Base-by-base conservation (phyloP, 345 rosid genomes). In the Eucalyptus pauciflora region DNA sequence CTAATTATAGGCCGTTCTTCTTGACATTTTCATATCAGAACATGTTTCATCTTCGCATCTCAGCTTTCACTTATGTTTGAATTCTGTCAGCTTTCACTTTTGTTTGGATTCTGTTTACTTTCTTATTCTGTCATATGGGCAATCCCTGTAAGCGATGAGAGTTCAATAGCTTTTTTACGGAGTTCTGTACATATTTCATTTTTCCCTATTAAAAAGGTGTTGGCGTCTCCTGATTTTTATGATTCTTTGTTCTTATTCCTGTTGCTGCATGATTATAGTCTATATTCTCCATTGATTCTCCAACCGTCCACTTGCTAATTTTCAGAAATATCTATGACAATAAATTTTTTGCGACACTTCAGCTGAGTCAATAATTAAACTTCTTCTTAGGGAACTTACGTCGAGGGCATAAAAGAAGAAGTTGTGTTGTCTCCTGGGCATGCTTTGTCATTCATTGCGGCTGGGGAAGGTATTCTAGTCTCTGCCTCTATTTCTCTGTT, bases 341-440 rank as follows among this genome's bases (percentile, higher is more conserved):
- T 86, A 58, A 51, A 20, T 22, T 49, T 37, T 86, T 56, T 51
- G 41, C n/a, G 4, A 17, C 13, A n/a, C 45, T 46, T 86, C 46
- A 6, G 46, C 33, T 43, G 18, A 33, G 64, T 43, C 33, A 12
- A 62, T n/a, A 48, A 52, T 86, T 31, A 71, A 58, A 41, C 86
- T 93, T 88, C 54, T 92, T 45, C 80, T 14, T 49, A 98, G 99
- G 99, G 99, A 50, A 98, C 99, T 80, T 98, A 98, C 86, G 99
- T 98, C 50, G 99, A 98, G 93, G 99, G 99, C 86, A 96, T 98
- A 92, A 98, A 97, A 92, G 99, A 98, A 94, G 99, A 98, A 93
- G 99, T 98, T 86, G 99, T 98, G 76, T 93, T 98, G 92, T 98
- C 99, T 93, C 99, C 99, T 58, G 99, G 99, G 81, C 99, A 97